Evolutionary conservation across 2,329 filamentous ascomycete genomes (phyloP).

Genomic region (Teratosphaeriaceae sp.): DNA sequence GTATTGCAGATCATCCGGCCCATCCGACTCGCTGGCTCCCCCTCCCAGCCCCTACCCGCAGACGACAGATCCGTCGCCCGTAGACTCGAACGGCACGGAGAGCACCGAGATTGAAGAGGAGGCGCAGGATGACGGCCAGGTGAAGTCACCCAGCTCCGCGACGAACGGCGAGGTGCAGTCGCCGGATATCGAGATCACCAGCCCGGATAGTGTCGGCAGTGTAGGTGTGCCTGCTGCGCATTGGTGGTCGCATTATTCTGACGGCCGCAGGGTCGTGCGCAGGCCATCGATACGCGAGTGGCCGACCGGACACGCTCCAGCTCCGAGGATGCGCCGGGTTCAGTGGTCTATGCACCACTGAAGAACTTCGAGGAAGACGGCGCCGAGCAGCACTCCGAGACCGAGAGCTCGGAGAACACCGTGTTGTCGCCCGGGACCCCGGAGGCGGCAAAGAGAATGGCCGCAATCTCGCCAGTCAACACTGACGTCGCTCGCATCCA

Average conservation of each 20-base stretch:
- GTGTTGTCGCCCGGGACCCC: conserved; percentile 32
- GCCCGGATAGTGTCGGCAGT: conserved; percentile 25
- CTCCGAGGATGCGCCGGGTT: conserved; percentile 68
- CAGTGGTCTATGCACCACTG: conserved; percentile 89
- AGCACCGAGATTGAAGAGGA: conserved; percentile 82
- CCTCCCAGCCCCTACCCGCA: conserved; percentile 50
- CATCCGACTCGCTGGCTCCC: conserved; percentile 41
- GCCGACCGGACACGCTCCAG: conserved; percentile 41
- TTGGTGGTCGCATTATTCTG: conserved; percentile 11
- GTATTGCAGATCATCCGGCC: conserved; percentile 36
- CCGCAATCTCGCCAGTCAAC: conserved; percentile 58
- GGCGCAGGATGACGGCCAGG: conserved; percentile 52
- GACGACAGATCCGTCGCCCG: conserved; percentile 72
- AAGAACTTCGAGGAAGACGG: conserved; percentile 55
- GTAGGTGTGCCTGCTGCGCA: conserved; percentile 24
- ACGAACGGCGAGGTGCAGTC: conserved; percentile 17
- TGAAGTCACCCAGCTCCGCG: conserved; percentile 16
- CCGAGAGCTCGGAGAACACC: conserved; percentile 18
- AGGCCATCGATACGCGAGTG: conserved; percentile 42
- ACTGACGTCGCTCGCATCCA: conserved; percentile 59
- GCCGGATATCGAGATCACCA: conserved; percentile 28
- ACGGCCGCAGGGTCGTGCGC: conserved; percentile 28
- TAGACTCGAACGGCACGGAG: conserved; percentile 78
- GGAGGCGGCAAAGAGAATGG: conserved; percentile 19
- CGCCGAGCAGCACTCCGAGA: conserved; percentile 12